These are phyloP conservation scores for Anisodus acutangulus DNA, from an alignment of 257 asterid genomes.

Conservation along the genomic window DNA sequence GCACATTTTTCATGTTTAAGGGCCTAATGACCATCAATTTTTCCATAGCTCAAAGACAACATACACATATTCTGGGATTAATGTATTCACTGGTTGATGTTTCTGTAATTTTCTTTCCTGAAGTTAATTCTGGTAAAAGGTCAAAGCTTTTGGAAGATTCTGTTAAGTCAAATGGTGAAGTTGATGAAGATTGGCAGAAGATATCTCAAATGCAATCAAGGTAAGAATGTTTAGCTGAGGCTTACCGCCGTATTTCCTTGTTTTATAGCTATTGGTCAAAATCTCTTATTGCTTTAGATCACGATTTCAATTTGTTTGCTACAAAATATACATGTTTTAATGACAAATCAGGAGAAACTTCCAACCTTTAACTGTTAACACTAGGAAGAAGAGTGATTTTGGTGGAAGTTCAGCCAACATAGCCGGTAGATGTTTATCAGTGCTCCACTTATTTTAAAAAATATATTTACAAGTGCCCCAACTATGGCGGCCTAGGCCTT, in stretches of 20 bases:
- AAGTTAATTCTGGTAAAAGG: constrained; percentile 47
- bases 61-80: not conserved
- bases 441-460: not conserved
- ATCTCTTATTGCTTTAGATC: not conserved
- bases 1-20: not conserved
- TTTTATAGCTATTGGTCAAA: not conserved
- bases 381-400: not conserved
- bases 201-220: constrained; percentile 26
- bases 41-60: not conserved
- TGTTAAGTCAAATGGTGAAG: constrained; percentile 34
- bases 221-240: constrained; percentile 12
- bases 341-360: not conserved
- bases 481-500: not conserved
- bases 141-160: constrained; percentile 50
- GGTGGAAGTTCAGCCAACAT: not conserved
- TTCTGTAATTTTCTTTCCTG: constrained; percentile 20
- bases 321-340: not conserved
- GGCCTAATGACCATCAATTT: constrained; percentile 3
- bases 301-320: not conserved
- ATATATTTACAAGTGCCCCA: not conserved
- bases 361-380: not conserved
- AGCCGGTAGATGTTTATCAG: not conserved
- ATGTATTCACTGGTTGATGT: constrained; percentile 1
- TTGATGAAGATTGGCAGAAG: constrained; percentile 21
- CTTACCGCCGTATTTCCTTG: not conserved